Evolutionary conservation across 768 basidiomycete species (phyloP), one percentile per base, ranked within the genome.

Genomic region (Tricholoma sp.): DNA sequence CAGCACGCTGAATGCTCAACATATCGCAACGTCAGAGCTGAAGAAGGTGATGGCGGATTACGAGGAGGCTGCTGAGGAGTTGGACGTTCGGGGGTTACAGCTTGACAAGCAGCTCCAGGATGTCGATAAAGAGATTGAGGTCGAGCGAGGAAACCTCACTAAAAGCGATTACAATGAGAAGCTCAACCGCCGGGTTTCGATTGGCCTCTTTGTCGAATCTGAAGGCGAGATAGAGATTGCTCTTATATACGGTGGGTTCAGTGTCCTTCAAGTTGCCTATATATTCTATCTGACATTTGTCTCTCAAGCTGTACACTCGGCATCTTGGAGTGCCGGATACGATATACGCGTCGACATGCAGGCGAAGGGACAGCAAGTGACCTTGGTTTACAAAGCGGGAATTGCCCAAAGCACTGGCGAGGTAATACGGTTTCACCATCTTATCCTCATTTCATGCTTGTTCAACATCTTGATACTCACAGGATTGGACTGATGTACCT

Each of bases 341-440:
- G 78, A 78, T 55, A 71, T 79, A 9, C 71, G 75, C 6, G 75
- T 76, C 3, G 67, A 77, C 57, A 73, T 76, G 71, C 65, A 75
- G n/a, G 59, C 66, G 5, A 71, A 75, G 54, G 73, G 75, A 16
- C 67, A 67, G n/a, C 73, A 74, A 1, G 64, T 79, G 0, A 68
- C 61, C 2, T 55, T 79, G 24, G 68, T 71, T 3, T 79, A 79
- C 63, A 78, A 77, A 59, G 77, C 71, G 0, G 64, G 65, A 1
- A 74, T 79, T 50, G 68, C 62, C 0, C 78, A 79, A 55, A 69
- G 59, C 50, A 78, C 78, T 2, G 77, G 77, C 32, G 77, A 79
- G 67, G 76, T 73, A 18, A 19, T 66, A 50, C 1, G 50, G 45
- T 18, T 5, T n/a, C n/a, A n/a, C n/a, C n/a, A n/a, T 5, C 12